A percentile compares a stretch with the other conserved stretches of the same genome.
phyloP scores from a whole-genome alignment of 208 protist species.

The Leishmania tropica region DNA sequence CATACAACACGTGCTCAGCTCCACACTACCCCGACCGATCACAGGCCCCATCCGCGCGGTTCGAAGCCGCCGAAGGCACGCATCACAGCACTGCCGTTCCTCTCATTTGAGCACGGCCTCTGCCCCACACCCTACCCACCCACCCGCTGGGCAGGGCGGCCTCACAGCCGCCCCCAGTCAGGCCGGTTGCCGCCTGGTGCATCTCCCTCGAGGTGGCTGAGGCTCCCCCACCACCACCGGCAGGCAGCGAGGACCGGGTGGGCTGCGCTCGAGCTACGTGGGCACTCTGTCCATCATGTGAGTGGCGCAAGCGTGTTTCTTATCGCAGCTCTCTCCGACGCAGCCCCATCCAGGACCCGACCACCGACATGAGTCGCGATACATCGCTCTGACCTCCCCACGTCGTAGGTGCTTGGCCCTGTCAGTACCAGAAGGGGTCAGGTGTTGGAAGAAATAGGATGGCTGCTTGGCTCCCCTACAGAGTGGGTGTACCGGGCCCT shows the following conservation, averaged over 20 bases:
- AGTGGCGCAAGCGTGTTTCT: background rate
- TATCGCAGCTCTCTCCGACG: background rate
- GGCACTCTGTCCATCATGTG: background rate
- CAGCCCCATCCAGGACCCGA: background rate
- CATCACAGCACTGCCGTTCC: background rate
- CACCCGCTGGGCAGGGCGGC: background rate
- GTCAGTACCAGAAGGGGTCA: background rate
- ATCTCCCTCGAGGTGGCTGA: background rate
- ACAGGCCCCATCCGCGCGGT: background rate
- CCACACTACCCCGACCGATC: background rate
- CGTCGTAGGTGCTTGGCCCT: background rate
- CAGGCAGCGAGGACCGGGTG: background rate
- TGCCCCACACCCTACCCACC: background rate
- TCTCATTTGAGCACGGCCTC: background rate
- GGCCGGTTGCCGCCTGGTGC: background rate
- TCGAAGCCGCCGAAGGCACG: background rate
- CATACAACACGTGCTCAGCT: background rate
- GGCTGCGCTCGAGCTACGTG: background rate
- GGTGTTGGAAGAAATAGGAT: background rate
- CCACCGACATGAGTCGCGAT: background rate
- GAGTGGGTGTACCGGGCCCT: background rate
- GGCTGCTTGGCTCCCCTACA: background rate
- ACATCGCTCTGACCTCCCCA: background rate
- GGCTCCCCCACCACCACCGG: background rate
- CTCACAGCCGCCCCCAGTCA: background rate